A percentile compares a stretch with the other conserved stretches of the same genome.
Conservation (phyloP, 441 rosid genomes). For the Omphalea diandra region DNA sequence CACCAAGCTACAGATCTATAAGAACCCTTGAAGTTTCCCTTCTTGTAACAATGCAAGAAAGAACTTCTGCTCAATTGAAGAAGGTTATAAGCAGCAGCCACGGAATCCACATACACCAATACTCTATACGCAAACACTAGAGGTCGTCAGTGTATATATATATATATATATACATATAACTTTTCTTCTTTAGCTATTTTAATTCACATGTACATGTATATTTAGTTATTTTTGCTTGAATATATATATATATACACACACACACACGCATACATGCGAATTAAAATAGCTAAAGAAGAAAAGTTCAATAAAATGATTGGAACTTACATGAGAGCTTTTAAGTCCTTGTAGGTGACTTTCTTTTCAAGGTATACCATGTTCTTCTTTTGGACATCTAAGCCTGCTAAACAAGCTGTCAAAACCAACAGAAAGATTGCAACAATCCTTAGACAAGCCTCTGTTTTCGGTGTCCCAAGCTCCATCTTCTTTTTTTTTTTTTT, state of each 20-base stretch:
- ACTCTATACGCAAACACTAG: slow-evolving; percentile 24
- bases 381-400: slow-evolving; percentile 47
- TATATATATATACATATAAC: too few relatives aligned
- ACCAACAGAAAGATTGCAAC: slow-evolving; percentile 33
- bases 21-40: slow-evolving; percentile 26
- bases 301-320: background rate
- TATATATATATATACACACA: too few relatives aligned
- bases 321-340: slow-evolving; percentile 47
- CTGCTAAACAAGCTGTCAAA: slow-evolving; percentile 36
- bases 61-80: slow-evolving; percentile 44
- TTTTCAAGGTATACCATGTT: slow-evolving; percentile 28
- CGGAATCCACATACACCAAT: slow-evolving; percentile 41
- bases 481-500: background rate
- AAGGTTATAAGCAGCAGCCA: slow-evolving; percentile 53
- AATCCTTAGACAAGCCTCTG: slow-evolving; percentile 44
- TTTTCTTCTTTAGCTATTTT: too few relatives aligned
- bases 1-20: slow-evolving; percentile 41
- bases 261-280: too few relatives aligned
- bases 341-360: slow-evolving; percentile 44
- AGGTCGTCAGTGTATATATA: background rate
- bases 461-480: background rate
- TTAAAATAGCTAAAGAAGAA: background rate
- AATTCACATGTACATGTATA: too few relatives aligned
- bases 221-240: too few relatives aligned
- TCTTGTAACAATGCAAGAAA: slow-evolving; percentile 23